Percentiles rank a stretch among this genome's conserved stretches.
Conservation (phyloP, 306 rosid genomes). For the Hylodesmum podocarpum region DNA sequence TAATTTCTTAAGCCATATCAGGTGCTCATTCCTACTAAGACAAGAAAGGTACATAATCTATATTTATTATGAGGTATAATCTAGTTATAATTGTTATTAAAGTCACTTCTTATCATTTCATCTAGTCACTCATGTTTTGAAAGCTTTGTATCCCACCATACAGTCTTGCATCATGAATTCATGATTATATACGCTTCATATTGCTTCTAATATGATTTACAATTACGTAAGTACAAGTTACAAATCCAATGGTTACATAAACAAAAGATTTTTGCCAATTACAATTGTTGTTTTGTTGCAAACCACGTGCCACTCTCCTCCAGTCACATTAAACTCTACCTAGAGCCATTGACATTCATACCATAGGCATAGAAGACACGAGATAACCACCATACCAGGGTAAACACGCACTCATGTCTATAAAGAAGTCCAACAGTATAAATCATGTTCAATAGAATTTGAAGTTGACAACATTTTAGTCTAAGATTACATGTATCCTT, state of each 20-base stretch:
- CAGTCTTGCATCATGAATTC: not conserved
- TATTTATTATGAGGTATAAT: no score
- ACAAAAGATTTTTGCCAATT: not conserved
- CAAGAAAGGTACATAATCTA: not conserved
- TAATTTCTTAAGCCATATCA: no score
- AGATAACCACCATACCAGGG: no score
- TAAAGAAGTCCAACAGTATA: no score
- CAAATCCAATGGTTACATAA: not conserved
- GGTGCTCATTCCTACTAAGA: not conserved
- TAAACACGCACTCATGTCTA: no score
- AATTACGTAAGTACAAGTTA: not conserved
- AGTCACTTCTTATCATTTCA: not conserved
- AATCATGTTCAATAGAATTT: conserved; percentile 3
- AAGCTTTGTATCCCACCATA: not conserved
- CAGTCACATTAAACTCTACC: no score
- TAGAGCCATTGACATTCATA: no score
- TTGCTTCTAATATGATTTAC: not conserved
- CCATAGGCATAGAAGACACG: no score
- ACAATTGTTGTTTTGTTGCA: not conserved
- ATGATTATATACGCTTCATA: not conserved
- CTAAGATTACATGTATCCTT: no score
- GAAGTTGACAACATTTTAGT: not conserved
- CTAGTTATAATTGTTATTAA: not conserved
- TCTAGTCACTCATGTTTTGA: not conserved
- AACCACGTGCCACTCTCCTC: not conserved